Conservation (phyloP, 768 basidiomycete species). For the Crassisporium funariophilum region DNA sequence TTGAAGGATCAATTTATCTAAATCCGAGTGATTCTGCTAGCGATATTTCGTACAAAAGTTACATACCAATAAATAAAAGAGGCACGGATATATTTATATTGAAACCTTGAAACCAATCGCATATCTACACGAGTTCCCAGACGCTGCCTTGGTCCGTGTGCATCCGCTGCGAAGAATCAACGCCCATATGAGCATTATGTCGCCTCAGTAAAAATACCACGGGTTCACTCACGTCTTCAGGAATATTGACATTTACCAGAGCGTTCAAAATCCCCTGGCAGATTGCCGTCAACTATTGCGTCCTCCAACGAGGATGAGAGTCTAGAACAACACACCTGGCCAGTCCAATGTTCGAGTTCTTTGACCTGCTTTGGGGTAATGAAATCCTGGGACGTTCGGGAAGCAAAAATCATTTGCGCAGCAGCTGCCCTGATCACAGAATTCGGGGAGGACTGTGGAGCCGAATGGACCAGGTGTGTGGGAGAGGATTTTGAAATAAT, state of each 20-base stretch:
- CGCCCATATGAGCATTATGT: constrained; percentile 15
- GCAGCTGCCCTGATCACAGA: constrained; percentile 71
- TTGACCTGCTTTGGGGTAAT: constrained; percentile 70
- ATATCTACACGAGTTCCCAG: constrained; percentile 44
- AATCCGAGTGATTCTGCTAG: no score
- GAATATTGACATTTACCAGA: constrained; percentile 48
- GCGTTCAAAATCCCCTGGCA: constrained; percentile 58
- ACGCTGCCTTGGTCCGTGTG: constrained; percentile 59
- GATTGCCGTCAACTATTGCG: not conserved
- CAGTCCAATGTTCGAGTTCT: constrained; percentile 62
- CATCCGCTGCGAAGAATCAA: constrained; percentile 39
- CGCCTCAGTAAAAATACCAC: constrained; percentile 11
- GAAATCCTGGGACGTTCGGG: constrained; percentile 69
- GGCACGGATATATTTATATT: constrained; percentile 19
- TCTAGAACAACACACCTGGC: constrained; percentile 35
- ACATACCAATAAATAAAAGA: constrained; percentile 9
- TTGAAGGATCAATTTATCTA: no score
- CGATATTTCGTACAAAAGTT: constrained; percentile 12
- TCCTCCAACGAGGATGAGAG: not conserved
- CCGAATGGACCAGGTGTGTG: constrained; percentile 16
- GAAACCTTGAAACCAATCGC: constrained; percentile 12
- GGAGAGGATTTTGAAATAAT: constrained; percentile 31
- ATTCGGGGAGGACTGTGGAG: constrained; percentile 21
- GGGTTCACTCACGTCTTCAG: constrained; percentile 47
- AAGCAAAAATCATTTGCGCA: constrained; percentile 83